phyloP scores from a whole-genome alignment of 2,329 filamentous ascomycete species.

The Pseudogymnoascus sp. region DNA sequence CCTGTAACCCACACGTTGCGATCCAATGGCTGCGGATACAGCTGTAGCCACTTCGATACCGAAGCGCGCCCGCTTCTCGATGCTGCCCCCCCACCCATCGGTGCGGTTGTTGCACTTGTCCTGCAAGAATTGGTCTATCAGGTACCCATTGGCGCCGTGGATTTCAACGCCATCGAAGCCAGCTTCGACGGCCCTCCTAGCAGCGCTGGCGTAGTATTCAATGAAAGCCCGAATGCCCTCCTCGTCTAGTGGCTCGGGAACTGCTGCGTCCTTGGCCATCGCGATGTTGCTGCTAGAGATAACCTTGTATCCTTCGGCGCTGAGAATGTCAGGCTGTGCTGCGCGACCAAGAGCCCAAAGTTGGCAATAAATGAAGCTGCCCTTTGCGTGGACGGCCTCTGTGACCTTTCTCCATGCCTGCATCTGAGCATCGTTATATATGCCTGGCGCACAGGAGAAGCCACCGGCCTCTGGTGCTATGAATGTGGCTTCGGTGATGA shows the following conservation, averaged over 20 bases:
- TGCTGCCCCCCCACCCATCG: constrained; percentile 43
- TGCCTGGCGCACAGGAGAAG: constrained; percentile 46
- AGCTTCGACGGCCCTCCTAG: constrained; percentile 27
- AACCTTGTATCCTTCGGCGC: constrained; percentile 6
- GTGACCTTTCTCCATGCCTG: constrained; percentile 52
- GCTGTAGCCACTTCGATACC: constrained; percentile 45
- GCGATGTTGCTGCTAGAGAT: constrained; percentile 9
- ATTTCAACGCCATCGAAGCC: constrained; percentile 43
- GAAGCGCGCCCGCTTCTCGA: constrained; percentile 44
- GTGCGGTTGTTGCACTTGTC: constrained; percentile 41
- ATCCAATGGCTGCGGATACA: constrained; percentile 41
- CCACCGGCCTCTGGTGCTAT: constrained; percentile 41
- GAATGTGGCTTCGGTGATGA: constrained; percentile 50
- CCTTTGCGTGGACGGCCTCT: constrained; percentile 54
- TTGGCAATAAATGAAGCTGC: constrained; percentile 52
- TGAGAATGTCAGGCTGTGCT: constrained; percentile 25
- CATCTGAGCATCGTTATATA: constrained; percentile 48
- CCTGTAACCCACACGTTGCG: constrained; percentile 46
- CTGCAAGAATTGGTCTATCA: constrained; percentile 28
- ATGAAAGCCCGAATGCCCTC: constrained; percentile 21
- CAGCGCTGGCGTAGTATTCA: constrained; percentile 23
- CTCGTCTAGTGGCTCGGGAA: constrained; percentile 27
- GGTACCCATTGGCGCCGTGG: constrained; percentile 28
- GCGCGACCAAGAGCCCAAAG: constrained; percentile 54
- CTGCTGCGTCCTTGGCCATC: constrained; percentile 24